Base-by-base conservation (phyloP, 352 stramenopile species). In the Phytophthora multivora region DNA sequence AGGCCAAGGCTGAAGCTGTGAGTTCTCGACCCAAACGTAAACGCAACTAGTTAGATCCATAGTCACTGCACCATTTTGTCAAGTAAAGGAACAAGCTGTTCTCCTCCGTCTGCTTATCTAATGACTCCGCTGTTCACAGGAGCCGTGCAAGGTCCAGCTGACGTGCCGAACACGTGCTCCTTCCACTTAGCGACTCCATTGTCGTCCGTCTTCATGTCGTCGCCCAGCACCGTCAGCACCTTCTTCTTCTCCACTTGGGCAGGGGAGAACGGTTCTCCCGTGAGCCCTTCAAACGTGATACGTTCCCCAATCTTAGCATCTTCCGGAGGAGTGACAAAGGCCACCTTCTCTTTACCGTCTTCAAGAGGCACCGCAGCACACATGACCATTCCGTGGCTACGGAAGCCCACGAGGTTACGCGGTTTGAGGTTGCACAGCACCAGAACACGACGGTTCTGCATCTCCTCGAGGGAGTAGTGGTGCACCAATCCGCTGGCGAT, bases 381-480 rank as follows among this genome's bases (percentile, higher is more conserved):
- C 71, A 97, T 85, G 61, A 97, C 87, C 90, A 97, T 97, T 18
- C 91, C 90, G 69, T 97, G 89, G 61, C 88, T 97, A 42, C 87
- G 89, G 69, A 96, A 97, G 40, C 88, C 88, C 63, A 93, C 89
- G 59, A 97, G 79, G 71, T 96, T 96, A 42, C 88, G 82, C 38
- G 86, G 65, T 78, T 97, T 97, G 30, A 97, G 77, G 79, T 97
- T 97, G 70, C 89, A 97, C 39, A 97, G 71, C 64, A 97, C 88
- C 26, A 97, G 75, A 43, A 97, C 77, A 28, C 86, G 80, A 59
- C 74, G 81, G 69, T 81, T 76, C 69, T 92, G 83, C 88, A 96
- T 95, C 75, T 95, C 67, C 62, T 95, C 88, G 5, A 95, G 71
- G 62, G 83, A 83, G 82, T 95, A 96, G 66, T 96, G 85, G 62